Percentiles rank a stretch among this genome's conserved stretches.
Conservation (phyloP, 305 asterid genomes). For the Solanum chacoense region DNA sequence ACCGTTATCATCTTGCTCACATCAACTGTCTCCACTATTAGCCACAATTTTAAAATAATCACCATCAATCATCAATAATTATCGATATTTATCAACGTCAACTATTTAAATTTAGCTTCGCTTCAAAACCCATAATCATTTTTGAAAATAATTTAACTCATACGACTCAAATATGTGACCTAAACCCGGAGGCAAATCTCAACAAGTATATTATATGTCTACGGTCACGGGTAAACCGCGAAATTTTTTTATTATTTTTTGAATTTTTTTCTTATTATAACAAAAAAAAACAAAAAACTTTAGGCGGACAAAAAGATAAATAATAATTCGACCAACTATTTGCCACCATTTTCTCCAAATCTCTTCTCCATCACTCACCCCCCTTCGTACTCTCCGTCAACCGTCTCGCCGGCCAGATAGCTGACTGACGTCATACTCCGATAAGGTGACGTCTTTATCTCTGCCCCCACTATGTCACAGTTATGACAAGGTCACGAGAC, state of each 20-base stretch:
- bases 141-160: too few species aligned
- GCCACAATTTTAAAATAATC: background rate
- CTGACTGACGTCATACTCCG: background rate
- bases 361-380: slow-evolving; percentile 7
- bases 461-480: slow-evolving; percentile 13
- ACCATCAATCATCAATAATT: background rate
- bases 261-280: background rate
- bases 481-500: slow-evolving; percentile 28
- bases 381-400: slow-evolving; percentile 16
- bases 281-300: background rate
- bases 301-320: background rate
- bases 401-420: background rate
- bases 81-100: fast-evolving
- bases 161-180: background rate
- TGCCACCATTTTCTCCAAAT: background rate
- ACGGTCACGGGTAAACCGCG: background rate
- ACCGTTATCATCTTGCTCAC: background rate
- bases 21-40: background rate
- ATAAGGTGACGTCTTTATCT: background rate
- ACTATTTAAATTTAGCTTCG: too few species aligned
- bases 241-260: background rate
- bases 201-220: background rate
- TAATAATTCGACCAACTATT: background rate
- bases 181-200: background rate
- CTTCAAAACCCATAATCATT: too few species aligned